These are phyloP conservation scores for Carex myosuroides DNA, from an alignment of 176 grass and related monocot genomes.

Conservation along the genomic window DNA sequence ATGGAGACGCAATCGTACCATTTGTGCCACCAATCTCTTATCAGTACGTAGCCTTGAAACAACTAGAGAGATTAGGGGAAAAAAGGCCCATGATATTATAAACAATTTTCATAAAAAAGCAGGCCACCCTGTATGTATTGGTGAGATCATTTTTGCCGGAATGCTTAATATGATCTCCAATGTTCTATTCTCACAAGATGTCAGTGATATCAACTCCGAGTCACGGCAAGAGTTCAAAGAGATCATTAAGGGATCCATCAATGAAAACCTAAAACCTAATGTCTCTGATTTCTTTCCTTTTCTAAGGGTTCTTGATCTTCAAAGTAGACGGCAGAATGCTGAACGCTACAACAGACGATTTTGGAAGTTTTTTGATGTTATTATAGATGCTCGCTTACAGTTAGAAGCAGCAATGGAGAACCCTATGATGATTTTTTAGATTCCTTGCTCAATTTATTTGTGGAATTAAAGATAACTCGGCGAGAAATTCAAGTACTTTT, in stretches of 20 bases:
- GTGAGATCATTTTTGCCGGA: background rate
- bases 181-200: background rate
- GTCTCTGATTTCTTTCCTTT: slow-evolving; percentile 21
- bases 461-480: background rate
- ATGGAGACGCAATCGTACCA: background rate
- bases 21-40: background rate
- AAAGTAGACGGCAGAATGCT: background rate
- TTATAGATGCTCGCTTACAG: background rate
- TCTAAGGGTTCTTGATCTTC: slow-evolving; percentile 4
- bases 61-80: background rate
- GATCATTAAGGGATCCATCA: background rate
- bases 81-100: background rate
- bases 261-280: background rate
- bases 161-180: background rate
- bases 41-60: background rate
- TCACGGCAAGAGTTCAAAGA: background rate
- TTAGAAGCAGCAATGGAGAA: background rate
- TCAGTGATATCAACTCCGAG: background rate
- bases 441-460: background rate
- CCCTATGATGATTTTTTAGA: background rate
- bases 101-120: background rate
- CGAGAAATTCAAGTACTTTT: background rate
- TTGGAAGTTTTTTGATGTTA: background rate
- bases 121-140: background rate
- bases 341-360: background rate